A percentile compares a stretch with the other conserved stretches of the same genome.
Conservation (phyloP, 805 yeast species). For the Starmera amethionina region DNA sequence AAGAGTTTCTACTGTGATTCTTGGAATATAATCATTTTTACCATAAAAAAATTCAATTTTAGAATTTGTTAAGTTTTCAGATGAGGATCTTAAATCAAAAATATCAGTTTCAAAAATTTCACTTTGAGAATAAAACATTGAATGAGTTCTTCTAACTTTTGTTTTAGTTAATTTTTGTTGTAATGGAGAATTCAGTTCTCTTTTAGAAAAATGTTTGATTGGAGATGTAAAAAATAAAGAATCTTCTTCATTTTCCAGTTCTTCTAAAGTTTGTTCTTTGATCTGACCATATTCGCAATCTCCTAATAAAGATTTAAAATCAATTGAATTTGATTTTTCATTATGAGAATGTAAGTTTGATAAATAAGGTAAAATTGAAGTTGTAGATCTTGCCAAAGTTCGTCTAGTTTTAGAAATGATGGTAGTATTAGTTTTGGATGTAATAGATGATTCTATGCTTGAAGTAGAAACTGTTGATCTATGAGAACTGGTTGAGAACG, state of each 20-base stretch:
- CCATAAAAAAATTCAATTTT: conserved; percentile 32
- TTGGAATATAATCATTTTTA: conserved; percentile 55
- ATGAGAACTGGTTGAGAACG: conserved; percentile 12
- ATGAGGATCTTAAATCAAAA: conserved; percentile 4
- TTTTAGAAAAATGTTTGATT: conserved; percentile 9
- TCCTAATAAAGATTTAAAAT: no score
- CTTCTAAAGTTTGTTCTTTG: neutral
- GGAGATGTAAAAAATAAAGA: conserved; percentile 19
- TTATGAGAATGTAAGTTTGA: conserved; percentile 12
- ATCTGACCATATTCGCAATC: no score
- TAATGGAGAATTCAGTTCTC: conserved; percentile 29
- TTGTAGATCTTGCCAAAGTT: conserved; percentile 15
- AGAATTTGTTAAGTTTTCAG: conserved; percentile 14
- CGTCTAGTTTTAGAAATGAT: conserved; percentile 3
- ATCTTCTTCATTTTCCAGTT: conserved; percentile 10
- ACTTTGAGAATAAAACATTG: conserved; percentile 55
- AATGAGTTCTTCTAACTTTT: conserved; percentile 52
- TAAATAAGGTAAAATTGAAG: conserved; percentile 6
- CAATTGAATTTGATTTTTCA: neutral
- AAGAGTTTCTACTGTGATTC: conserved; percentile 52
- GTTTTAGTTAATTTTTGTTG: conserved; percentile 22
- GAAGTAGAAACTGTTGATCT: conserved; percentile 12
- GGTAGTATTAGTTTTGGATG: conserved; percentile 1
- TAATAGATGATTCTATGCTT: conserved; percentile 7
- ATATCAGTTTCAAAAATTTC: conserved; percentile 28